Conservation (phyloP, 2,329 filamentous ascomycete genomes). For the Fonsecaea erecta region DNA sequence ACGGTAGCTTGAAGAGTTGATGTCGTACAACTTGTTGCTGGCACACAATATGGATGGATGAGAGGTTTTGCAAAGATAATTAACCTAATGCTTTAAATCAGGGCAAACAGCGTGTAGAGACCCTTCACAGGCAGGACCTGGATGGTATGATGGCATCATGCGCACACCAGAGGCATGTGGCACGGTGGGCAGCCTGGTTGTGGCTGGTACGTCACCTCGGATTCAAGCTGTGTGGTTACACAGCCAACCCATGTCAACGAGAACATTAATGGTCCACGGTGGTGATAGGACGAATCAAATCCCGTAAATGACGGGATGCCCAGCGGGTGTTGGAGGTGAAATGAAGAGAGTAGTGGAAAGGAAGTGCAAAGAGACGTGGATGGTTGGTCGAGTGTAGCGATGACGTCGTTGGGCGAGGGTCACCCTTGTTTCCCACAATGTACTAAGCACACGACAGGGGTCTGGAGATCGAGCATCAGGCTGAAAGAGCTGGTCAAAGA, state of each 20-base stretch:
- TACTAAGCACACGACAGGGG: conserved; percentile 17
- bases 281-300: background rate
- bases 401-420: conserved; percentile 19
- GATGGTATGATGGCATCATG: conserved; percentile 25
- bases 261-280: no score
- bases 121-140: background rate
- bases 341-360: background rate
- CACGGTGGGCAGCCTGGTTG: conserved; percentile 8
- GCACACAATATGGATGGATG: background rate
- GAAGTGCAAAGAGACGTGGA: background rate
- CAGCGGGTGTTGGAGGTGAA: background rate
- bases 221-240: background rate
- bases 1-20: background rate
- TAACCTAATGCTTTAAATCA: background rate
- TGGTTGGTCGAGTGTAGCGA: background rate
- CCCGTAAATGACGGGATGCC: background rate
- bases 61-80: background rate
- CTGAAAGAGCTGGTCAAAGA: conserved; percentile 1
- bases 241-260: background rate
- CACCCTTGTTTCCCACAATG: background rate
- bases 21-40: background rate
- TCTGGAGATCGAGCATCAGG: conserved; percentile 14
- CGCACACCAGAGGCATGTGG: conserved; percentile 16
- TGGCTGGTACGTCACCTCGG: conserved; percentile 31
- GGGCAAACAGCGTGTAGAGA: background rate